Evolutionary conservation across 139 green algal genomes (phyloP).

Genomic region (Ettlia oleoabundans): DNA sequence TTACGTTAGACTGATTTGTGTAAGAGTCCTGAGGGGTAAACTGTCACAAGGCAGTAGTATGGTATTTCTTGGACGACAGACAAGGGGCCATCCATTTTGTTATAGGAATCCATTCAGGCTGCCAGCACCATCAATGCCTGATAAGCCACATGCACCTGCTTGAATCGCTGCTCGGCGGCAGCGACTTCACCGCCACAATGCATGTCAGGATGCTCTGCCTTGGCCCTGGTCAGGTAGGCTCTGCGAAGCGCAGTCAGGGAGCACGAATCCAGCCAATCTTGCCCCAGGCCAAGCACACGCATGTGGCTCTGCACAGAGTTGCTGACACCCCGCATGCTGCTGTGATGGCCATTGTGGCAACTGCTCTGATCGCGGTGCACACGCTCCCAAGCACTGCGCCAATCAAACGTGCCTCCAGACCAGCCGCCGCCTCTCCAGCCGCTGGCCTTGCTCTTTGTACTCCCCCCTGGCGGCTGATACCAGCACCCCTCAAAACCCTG

Average conservation of each 20-base stretch:
- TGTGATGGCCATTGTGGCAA: background rate
- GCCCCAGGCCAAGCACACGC: background rate
- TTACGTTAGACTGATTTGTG: too few relatives aligned
- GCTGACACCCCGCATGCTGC: background rate
- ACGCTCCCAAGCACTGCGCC: background rate
- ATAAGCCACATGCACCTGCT: conserved; percentile 31
- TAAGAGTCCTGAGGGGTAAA: too few relatives aligned
- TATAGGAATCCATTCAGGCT: background rate
- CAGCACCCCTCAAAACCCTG: background rate
- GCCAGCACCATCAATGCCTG: conserved; percentile 8
- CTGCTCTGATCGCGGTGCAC: background rate
- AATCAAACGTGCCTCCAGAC: background rate
- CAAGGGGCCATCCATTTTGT: too few relatives aligned
- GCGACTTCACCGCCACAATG: background rate
- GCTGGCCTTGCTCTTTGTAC: background rate
- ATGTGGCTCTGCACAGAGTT: background rate
- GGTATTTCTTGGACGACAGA: too few relatives aligned
- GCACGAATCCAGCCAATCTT: background rate
- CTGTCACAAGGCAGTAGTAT: too few relatives aligned
- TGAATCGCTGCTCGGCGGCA: conserved; percentile 27
- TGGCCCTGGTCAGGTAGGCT: conserved; percentile 15
- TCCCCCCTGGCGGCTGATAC: background rate
- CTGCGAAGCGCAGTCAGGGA: background rate
- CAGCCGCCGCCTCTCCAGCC: background rate
- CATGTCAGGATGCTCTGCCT: conserved; percentile 30